A percentile compares a stretch with the other conserved stretches of the same genome.
These are phyloP conservation scores for Neofusicoccum laricinum DNA, from an alignment of 2,329 filamentous ascomycete species.

Conservation along the genomic window DNA sequence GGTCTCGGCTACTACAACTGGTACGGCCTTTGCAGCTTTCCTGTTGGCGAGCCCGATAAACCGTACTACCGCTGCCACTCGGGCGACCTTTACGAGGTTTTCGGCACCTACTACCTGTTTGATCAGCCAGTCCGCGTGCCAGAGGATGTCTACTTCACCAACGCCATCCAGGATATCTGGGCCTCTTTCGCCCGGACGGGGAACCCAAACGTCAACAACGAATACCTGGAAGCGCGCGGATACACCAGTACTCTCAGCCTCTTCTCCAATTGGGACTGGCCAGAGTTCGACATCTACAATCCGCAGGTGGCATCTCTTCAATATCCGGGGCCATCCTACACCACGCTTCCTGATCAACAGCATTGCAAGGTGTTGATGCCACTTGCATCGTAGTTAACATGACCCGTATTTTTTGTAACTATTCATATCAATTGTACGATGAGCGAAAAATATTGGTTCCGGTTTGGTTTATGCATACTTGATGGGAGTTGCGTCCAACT, in stretches of 20 bases:
- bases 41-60: neutral
- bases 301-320: neutral
- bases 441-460: too few species aligned
- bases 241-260: neutral
- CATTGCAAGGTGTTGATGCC: neutral
- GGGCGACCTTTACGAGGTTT: neutral
- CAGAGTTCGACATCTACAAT: neutral
- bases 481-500: too few species aligned
- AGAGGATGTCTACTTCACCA: neutral
- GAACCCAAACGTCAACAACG: neutral
- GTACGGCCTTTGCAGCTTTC: neutral
- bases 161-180: conserved; percentile 1
- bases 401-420: too few species aligned
- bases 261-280: neutral
- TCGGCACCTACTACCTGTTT: neutral
- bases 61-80: conserved; percentile 11
- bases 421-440: too few species aligned
- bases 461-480: too few species aligned
- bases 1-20: neutral
- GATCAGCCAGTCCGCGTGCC: neutral
- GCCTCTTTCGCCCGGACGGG: neutral
- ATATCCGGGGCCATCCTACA: neutral
- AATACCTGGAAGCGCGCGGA: neutral
- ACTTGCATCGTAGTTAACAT: neutral
- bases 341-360: neutral